A percentile compares a stretch with the other conserved stretches of the same genome.
These are phyloP conservation scores for Leccinum disarticulatum DNA, from an alignment of 768 basidiomycete species.

Conservation along the genomic window DNA sequence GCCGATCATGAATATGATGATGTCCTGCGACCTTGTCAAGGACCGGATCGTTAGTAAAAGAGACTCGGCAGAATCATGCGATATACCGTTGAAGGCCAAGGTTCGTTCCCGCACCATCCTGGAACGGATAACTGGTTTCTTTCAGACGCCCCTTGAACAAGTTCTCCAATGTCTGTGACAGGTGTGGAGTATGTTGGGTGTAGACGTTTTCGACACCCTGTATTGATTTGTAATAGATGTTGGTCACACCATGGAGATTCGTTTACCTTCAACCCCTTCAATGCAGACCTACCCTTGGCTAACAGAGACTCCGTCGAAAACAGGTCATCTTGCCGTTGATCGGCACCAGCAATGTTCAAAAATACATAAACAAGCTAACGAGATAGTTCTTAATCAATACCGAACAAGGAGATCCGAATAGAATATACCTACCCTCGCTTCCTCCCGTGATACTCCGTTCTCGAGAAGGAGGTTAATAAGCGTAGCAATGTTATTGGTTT, in stretches of 20 bases:
- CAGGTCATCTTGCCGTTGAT: slow-evolving; percentile 95
- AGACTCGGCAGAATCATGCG: neutral
- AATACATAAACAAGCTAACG: slow-evolving; percentile 82
- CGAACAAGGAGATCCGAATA: slow-evolving; percentile 6
- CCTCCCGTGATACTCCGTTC: slow-evolving; percentile 75
- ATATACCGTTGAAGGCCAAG: slow-evolving; percentile 68
- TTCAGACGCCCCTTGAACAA: slow-evolving; percentile 82
- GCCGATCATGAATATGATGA: slow-evolving; percentile 96
- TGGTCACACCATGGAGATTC: neutral
- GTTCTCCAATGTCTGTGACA: slow-evolving; percentile 89
- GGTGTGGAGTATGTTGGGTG: slow-evolving; percentile 93
- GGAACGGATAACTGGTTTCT: slow-evolving; percentile 89
- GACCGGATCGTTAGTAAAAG: slow-evolving; percentile 2
- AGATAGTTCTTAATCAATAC: slow-evolving; percentile 12
- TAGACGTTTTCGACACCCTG: slow-evolving; percentile 99
- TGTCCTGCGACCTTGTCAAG: slow-evolving; percentile 78
- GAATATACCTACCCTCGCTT: slow-evolving; percentile 53
- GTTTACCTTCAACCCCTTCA: slow-evolving; percentile 90
- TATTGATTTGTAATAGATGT: slow-evolving; percentile 9
- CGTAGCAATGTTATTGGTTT: slow-evolving; percentile 76
- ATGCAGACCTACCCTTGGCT: slow-evolving; percentile 88
- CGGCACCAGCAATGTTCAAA: slow-evolving; percentile 89
- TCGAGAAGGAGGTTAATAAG: slow-evolving; percentile 72
- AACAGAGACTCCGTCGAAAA: slow-evolving; percentile 95
- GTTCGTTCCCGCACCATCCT: slow-evolving; percentile 69